Conservation (phyloP, 768 basidiomycete species). For the Panellus pusillus region DNA sequence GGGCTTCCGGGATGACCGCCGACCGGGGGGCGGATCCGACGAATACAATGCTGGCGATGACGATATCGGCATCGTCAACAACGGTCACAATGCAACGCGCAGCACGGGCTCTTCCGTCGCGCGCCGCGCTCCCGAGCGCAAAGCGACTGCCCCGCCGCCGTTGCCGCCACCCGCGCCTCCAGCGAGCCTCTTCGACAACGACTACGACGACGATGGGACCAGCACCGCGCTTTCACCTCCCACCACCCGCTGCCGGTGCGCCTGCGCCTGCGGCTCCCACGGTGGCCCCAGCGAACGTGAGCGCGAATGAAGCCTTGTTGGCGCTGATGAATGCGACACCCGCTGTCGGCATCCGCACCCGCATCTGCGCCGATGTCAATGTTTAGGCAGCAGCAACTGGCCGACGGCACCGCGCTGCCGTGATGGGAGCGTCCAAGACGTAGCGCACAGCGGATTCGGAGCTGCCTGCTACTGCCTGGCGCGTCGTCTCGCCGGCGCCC, state of each 20-base stretch:
- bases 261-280: too few species aligned
- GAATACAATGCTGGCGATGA: conserved; percentile 98
- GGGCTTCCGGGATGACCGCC: conserved; percentile 57
- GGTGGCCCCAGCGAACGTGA: conserved; percentile 32
- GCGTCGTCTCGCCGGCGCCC: too few species aligned
- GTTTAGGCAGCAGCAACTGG: conserved; percentile 28
- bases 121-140: conserved; percentile 33
- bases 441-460: too few species aligned
- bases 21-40: conserved; percentile 65
- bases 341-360: conserved; percentile 29
- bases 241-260: conserved; percentile 26
- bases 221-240: conserved; percentile 35
- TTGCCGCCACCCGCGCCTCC: conserved; percentile 37
- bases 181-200: conserved; percentile 79
- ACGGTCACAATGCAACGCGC: conserved; percentile 16
- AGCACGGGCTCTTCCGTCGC: conserved; percentile 36
- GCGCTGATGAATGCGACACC: conserved; percentile 44
- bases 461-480: too few species aligned
- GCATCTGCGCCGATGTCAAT: conserved; percentile 28
- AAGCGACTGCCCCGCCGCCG: conserved; percentile 25
- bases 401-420: too few species aligned
- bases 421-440: too few species aligned
- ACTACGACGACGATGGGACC: conserved; percentile 53
- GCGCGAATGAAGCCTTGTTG: conserved; percentile 43
- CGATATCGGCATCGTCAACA: conserved; percentile 43